Evolutionary conservation across 768 basidiomycete species (phyloP), one percentile per base, ranked within the genome.

Genomic region (Lactarius trivialis): DNA sequence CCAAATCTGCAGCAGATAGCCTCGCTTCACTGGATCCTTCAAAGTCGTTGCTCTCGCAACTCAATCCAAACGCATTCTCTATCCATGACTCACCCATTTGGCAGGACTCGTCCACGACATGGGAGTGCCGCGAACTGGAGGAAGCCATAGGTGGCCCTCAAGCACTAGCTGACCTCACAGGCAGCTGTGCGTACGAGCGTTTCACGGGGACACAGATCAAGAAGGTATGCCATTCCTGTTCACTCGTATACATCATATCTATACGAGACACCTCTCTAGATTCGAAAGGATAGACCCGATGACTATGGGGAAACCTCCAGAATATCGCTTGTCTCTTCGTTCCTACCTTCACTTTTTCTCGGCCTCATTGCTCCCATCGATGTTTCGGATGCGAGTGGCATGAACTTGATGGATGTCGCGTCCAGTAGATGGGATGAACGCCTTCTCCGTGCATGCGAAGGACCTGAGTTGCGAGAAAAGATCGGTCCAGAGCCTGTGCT

Each of bases 161-260:
- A 63, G 81, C 73, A 6, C 76, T 95, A 7, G 85, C 91, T 8
- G 83, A 88, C 70, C 73, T 88, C 14, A 89, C 89, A 8, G 93
- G 93, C 6, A 89, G 88, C 71, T 79, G 88, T 52, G 91, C 91
- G 1, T 91, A 94, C 70, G 89, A 92, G 69, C 81, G 93, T 12
- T 96, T 96, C 73, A 93, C 92, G 0, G 93, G 89, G 17, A 82
- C 85, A 41, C 93, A 96, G 71, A 92, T 94, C 65, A 79, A 84
- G 57, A 85, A 85, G 73, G 88, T 91, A 61, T 60, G 79, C 59
- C 56, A 36, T 45, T 49, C n/a, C 4, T 34, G n/a, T 50, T 24
- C 36, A 37, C 24, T 30, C 17, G 24, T 14, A 28, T 51, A 37
- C 50, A 57, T 12, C 56, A 51, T 12, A 37, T 28, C 45, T 33